Evolutionary conservation across 768 basidiomycete genomes (phyloP), one percentile per base, ranked within the genome.

Genomic region (Boletus insuetus): DNA sequence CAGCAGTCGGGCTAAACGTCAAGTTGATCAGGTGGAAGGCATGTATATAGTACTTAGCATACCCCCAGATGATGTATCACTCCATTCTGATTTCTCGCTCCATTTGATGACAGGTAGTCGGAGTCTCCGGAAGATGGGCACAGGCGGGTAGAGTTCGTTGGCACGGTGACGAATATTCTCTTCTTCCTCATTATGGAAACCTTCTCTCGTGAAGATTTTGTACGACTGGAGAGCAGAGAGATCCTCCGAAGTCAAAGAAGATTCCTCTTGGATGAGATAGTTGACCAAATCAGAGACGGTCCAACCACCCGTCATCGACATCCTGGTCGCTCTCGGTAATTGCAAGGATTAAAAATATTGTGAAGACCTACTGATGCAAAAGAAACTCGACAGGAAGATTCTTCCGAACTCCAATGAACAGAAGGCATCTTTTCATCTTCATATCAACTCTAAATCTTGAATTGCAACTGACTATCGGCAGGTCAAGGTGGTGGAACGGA

Each of bases 81-180:
- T 77, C 95, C 95, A 96, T 68, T 86, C 91, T 1, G 70, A 73
- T 51, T 82, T 74, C 29, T 73, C 75, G 2, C 85, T 84, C 94
- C 94, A 98, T 61, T 92, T 89, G 45, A 98, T 77, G 7, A 95
- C 66, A 2, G 92, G 91, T 10, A 98, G 70, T 6, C 79, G 79
- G 6, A 98, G 75, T 43, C 79, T 74, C 12, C 87, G 79, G 53
- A 94, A 82, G 3, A 77, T 74, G 34, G 85, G 82, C 0, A 81
- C 57, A 1, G 95, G 95, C 64, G 96, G 94, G 65, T 94, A 96
- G 11, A 98, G 75, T 56, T 91, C 82, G 22, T 77, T 72, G 0
- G 91, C 89, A 49, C 77, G 82, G 59, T 74, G 80, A 19, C 89
- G 75, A 17, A 63, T 61, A 3, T 69, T 63, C 58, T 79, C 79